phyloP scores from a whole-genome alignment of 371 early-diverging fungal genomes.

The Mortierella sp. region DNA sequence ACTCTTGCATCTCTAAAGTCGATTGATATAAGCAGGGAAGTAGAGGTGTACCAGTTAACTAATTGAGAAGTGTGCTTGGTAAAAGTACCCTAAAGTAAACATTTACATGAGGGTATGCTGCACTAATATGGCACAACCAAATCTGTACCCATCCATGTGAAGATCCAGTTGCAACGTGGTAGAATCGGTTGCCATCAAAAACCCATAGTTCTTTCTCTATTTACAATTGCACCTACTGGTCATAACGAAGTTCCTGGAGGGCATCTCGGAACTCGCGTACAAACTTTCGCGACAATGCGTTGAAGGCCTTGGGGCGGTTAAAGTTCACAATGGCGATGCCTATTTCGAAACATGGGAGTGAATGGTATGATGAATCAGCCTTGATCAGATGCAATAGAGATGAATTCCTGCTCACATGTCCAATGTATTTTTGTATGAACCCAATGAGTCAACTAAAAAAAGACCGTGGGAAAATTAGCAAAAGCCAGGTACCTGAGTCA shows the following conservation, averaged over 20 bases:
- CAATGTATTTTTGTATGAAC: background rate
- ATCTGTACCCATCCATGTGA: too few relatives aligned
- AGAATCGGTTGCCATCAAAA: too few relatives aligned
- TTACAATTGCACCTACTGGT: conserved; percentile 27
- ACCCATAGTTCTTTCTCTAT: too few relatives aligned
- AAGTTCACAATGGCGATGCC: conserved; percentile 89
- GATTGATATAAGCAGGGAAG: background rate
- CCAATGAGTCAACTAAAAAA: background rate
- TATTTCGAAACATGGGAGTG: conserved; percentile 15
- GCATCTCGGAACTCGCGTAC: conserved; percentile 79
- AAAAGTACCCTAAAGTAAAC: conserved; percentile 30
- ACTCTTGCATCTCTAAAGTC: conserved; percentile 75
- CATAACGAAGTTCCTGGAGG: conserved; percentile 77
- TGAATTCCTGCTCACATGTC: too few relatives aligned
- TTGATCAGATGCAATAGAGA: background rate
- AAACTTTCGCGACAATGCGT: conserved; percentile 89
- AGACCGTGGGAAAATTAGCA: conserved; percentile 34
- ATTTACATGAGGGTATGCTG: too few relatives aligned
- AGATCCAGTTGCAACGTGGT: background rate
- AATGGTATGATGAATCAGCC: background rate
- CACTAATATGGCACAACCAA: too few relatives aligned
- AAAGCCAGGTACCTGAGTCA: conserved; percentile 59
- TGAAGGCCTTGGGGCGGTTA: conserved; percentile 90
- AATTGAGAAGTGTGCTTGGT: background rate
- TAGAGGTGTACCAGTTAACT: background rate